phyloP scores from a whole-genome alignment of 495 filamentous ascomycete genomes.

The Saxophila tyrrhenica region DNA sequence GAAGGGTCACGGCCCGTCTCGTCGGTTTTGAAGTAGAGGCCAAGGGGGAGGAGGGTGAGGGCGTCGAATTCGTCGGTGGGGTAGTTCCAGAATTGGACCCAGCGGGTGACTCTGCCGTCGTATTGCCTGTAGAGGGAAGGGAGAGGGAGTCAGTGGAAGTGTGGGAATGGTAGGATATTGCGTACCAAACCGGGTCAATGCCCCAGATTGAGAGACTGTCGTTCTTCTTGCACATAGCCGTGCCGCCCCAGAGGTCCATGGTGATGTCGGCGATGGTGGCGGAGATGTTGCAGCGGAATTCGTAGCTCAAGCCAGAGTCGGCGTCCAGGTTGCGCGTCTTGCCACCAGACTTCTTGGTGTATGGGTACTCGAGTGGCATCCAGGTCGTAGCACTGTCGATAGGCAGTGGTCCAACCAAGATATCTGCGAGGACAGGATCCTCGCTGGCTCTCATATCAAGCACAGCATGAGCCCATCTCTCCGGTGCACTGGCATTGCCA shows the following conservation, averaged over 20 bases:
- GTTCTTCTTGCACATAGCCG: constrained; percentile 24
- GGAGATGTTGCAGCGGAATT: constrained; percentile 25
- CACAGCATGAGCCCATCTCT: constrained; percentile 37
- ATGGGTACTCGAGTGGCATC: constrained; percentile 33
- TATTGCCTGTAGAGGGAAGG: constrained; percentile 33
- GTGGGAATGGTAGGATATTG: too few relatives aligned
- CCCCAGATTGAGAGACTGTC: constrained; percentile 24
- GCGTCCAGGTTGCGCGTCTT: constrained; percentile 33
- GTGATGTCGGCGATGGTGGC: constrained; percentile 29
- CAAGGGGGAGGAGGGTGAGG: constrained; percentile 34
- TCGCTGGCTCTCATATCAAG: constrained; percentile 33
- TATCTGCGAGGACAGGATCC: constrained; percentile 34
- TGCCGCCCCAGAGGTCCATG: constrained; percentile 27
- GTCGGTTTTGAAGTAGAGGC: constrained; percentile 35
- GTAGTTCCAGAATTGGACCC: constrained; percentile 34
- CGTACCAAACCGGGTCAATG: neutral
- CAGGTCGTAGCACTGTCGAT: constrained; percentile 29
- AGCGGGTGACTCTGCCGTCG: constrained; percentile 31
- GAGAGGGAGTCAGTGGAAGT: too few relatives aligned
- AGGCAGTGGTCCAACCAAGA: constrained; percentile 38
- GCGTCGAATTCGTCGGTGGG: constrained; percentile 30
- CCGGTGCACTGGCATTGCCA: constrained; percentile 26
- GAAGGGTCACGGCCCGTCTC: constrained; percentile 36
- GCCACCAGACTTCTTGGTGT: constrained; percentile 23
- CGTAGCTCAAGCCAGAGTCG: constrained; percentile 21